These are phyloP conservation scores for Digitaria exilis DNA, from an alignment of 202 grass and related monocot species.

Conservation along the genomic window DNA sequence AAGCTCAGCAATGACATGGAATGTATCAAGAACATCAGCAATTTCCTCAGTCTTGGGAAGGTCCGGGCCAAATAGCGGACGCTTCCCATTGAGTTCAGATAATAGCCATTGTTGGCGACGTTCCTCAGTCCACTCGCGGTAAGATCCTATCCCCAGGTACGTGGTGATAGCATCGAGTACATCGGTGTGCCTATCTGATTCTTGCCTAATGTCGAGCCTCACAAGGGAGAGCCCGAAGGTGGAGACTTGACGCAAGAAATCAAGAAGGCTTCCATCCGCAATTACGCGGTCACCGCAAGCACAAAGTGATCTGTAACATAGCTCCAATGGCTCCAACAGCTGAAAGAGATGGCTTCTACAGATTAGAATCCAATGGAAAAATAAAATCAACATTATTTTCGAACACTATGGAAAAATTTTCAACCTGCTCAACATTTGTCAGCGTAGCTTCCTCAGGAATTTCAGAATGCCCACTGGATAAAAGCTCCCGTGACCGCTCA, in stretches of 20 bases:
- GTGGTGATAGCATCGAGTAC: conserved; percentile 87
- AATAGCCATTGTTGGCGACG: conserved; percentile 87
- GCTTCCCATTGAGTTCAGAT: conserved; percentile 91
- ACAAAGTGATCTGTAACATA: conserved; percentile 89
- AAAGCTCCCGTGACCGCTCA: conserved; percentile 80
- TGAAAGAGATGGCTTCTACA: conserved; percentile 44
- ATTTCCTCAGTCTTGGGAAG: conserved; percentile 92
- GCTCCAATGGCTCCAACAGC: conserved; percentile 91
- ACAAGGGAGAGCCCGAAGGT: conserved; percentile 99
- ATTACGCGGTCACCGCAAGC: conserved; percentile 84
- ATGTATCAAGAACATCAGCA: conserved; percentile 80
- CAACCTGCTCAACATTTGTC: conserved; percentile 79
- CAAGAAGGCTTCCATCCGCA: conserved; percentile 95
- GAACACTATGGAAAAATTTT: conserved; percentile 8
- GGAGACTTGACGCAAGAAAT: conserved; percentile 96
- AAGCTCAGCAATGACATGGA: conserved; percentile 90
- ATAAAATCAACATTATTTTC: conserved; percentile 1
- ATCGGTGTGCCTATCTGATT: conserved; percentile 93
- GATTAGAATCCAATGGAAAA: conserved; percentile 17
- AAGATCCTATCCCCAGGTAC: conserved; percentile 83
- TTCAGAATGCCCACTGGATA: conserved; percentile 86
- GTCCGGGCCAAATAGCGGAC: conserved; percentile 79
- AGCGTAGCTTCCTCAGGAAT: conserved; percentile 77
- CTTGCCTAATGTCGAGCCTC: conserved; percentile 96
- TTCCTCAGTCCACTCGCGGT: conserved; percentile 88